Evolutionary conservation across 2,329 filamentous ascomycete genomes (phyloP), one percentile per base, ranked within the genome.

Genomic region (Sordariomycetes sp.): DNA sequence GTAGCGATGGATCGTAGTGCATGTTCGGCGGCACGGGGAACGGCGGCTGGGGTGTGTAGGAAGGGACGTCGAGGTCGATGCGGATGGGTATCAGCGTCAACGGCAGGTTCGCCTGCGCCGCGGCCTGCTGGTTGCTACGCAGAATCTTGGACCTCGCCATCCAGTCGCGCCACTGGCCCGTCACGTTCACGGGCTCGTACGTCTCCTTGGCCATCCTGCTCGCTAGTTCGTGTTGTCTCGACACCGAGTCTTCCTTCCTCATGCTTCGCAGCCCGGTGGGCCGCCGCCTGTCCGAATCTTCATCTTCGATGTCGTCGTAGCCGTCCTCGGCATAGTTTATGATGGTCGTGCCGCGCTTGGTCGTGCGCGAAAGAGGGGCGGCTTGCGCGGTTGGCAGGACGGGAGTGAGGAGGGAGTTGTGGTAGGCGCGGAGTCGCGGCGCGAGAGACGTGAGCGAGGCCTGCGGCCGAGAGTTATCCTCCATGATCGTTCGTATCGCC

Each of bases 311-410:
- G 66, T 93, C 91, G 64, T 97, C 93, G 68, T 87, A 96, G 53
- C 92, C 92, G 70, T 97, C 93, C 70, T 99, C 94, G 25, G 94
- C 93, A 69, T 99, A 99, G 75, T 97, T 99, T 74, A 97, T 94
- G 62, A 93, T 89, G 37, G 90, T 94, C 1, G 94, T 97, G 59
- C 94, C 94, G 72, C 94, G 88, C 77, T 99, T 97, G 10, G 94
- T 97, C n/a, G 89, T 96, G 69, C 93, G 85, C 65, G 89, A 81
- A 60, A 82, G 76, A 46, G 87, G 82, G 25, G 84, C 86, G 2
- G 82, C 72, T n/a, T 83, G 80, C 59, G 78, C 77, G 64, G 86
- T 85, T 58, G 88, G 89, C 61, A 93, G 82, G 61, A 94, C 85
- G 40, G 93, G 92, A 25, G 89, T 90, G 61, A 97, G 82, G 58